Percentiles rank a stretch among this genome's conserved stretches.
These are phyloP conservation scores for Corynespora cassiicola DNA, from an alignment of 2,329 filamentous ascomycete genomes.

Conservation along the genomic window DNA sequence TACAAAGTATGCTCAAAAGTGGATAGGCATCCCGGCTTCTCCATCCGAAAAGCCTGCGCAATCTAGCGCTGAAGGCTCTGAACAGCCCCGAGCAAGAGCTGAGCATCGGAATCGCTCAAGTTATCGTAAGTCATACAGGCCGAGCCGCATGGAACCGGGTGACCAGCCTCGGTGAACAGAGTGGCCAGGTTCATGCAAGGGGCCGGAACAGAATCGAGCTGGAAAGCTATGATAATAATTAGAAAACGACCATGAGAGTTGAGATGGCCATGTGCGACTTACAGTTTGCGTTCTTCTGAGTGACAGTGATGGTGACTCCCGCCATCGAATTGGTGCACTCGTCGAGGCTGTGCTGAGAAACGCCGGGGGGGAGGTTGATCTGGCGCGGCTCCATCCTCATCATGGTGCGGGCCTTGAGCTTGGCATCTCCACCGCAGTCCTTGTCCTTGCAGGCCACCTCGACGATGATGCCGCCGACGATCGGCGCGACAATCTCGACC, in stretches of 20 bases:
- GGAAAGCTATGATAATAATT: constrained; percentile 1
- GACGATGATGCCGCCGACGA: constrained; percentile 92
- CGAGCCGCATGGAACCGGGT: constrained; percentile 1
- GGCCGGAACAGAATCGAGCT: not conserved
- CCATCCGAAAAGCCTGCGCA: too few species aligned
- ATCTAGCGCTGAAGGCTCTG: not conserved
- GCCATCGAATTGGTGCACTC: not conserved
- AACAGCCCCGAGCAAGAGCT: not conserved
- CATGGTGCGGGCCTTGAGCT: not conserved
- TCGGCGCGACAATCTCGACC: constrained; percentile 95
- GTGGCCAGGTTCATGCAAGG: constrained; percentile 2
- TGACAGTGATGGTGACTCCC: not conserved
- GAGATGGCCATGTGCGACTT: not conserved
- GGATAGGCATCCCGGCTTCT: too few species aligned
- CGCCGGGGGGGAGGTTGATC: constrained; percentile 1
- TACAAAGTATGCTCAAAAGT: too few species aligned
- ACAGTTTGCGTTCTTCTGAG: not conserved
- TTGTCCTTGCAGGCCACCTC: constrained; percentile 89
- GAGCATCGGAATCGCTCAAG: not conserved
- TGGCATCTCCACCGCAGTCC: constrained; percentile 89
- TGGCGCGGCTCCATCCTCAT: not conserved
- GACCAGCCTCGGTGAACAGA: not conserved
- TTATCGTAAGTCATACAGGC: not conserved
- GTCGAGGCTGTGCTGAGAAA: constrained; percentile 1
- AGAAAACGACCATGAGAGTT: not conserved